A percentile compares a stretch with the other conserved stretches of the same genome.
phyloP scores from a whole-genome alignment of 805 yeast genomes.

The Candida maesae region DNA sequence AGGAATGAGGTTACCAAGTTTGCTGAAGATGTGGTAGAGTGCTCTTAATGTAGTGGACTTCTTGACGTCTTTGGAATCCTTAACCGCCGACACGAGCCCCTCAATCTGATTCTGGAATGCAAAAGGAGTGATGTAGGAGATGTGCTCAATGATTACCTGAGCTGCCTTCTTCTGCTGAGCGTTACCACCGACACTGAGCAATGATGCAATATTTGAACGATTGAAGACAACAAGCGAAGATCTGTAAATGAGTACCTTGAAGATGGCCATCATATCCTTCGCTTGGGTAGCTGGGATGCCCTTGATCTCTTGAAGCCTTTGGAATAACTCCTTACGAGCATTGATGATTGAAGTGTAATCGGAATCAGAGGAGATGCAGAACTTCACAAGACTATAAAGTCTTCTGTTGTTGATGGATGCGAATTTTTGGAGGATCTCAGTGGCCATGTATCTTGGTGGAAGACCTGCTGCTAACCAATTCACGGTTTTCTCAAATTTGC shows the following conservation, averaged over 20 bases:
- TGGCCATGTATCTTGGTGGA: conserved; percentile 49
- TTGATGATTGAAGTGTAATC: conserved; percentile 58
- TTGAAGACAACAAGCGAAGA: conserved; percentile 60
- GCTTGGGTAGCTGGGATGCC: conserved; percentile 35
- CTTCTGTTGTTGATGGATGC: conserved; percentile 55
- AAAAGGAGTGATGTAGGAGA: conserved; percentile 58
- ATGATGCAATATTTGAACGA: conserved; percentile 53
- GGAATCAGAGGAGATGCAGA: conserved; percentile 52
- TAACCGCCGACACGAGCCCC: too few relatives aligned
- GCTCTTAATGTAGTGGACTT: conserved; percentile 46
- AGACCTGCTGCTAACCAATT: conserved; percentile 58
- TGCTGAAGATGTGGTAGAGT: conserved; percentile 52
- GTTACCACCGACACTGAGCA: conserved; percentile 40
- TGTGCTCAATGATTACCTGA: conserved; percentile 51
- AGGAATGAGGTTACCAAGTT: conserved; percentile 46
- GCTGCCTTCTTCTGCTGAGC: conserved; percentile 35
- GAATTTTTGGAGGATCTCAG: conserved; percentile 49
- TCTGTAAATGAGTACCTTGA: conserved; percentile 59
- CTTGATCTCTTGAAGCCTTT: conserved; percentile 51
- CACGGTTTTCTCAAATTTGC: conserved; percentile 50
- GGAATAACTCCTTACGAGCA: conserved; percentile 59
- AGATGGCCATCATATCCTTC: conserved; percentile 46
- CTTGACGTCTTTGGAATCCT: conserved; percentile 35
- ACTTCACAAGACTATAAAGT: conserved; percentile 49
- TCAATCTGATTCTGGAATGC: conserved; percentile 58